A percentile compares a stretch with the other conserved stretches of the same genome.
phyloP scores from a whole-genome alignment of 805 yeast genomes.

The Blastobotrys mokoenaii region DNA sequence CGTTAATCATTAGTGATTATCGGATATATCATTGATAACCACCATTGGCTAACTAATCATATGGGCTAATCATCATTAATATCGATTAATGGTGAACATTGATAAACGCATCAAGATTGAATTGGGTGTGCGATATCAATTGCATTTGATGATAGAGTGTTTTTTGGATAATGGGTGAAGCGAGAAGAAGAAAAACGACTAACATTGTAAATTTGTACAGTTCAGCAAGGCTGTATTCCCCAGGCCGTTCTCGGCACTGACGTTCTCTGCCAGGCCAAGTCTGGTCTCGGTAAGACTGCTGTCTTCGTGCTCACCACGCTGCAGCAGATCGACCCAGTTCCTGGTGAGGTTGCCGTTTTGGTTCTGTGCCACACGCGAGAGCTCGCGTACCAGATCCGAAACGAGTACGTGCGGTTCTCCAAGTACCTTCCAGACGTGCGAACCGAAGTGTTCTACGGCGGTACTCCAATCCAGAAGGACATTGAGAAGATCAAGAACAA shows the following conservation, averaged over 20 bases:
- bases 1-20: too few species aligned
- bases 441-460: conserved; percentile 96
- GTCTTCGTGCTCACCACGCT: conserved; percentile 92
- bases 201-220: conserved; percentile 33
- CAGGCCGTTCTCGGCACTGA: conserved; percentile 97
- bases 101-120: too few species aligned
- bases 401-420: conserved; percentile 94
- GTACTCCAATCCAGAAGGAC: conserved; percentile 79
- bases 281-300: conserved; percentile 99
- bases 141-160: too few species aligned
- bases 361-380: conserved; percentile 98
- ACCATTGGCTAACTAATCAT: too few species aligned
- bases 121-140: too few species aligned
- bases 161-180: too few species aligned
- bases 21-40: too few species aligned
- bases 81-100: too few species aligned
- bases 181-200: too few species aligned
- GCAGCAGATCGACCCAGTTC: conserved; percentile 95
- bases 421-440: conserved; percentile 97
- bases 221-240: conserved; percentile 97
- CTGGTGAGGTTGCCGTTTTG: conserved; percentile 91
- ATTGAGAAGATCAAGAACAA: conserved; percentile 81
- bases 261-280: conserved; percentile 97
- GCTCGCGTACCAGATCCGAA: conserved; percentile 95
- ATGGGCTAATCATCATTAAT: too few species aligned